A percentile compares a stretch with the other conserved stretches of the same genome.
These are phyloP conservation scores for Globisporangium cystogenes DNA, from an alignment of 352 stramenopile species.

Conservation along the genomic window DNA sequence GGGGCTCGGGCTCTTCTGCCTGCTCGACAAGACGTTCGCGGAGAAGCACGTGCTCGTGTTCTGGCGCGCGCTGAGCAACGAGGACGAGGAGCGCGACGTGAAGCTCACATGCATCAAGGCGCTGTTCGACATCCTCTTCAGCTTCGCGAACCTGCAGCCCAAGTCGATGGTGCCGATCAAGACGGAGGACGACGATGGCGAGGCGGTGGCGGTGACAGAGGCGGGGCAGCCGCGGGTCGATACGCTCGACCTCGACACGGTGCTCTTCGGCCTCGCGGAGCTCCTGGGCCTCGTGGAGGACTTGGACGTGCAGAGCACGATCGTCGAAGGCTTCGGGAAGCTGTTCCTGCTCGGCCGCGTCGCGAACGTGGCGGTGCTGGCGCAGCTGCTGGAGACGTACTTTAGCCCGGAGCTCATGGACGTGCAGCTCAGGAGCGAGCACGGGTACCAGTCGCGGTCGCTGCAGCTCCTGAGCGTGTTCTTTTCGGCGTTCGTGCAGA, in stretches of 20 bases:
- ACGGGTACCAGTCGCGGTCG: slow-evolving; percentile 55
- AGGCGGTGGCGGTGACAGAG: too few relatives aligned
- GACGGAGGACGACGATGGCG: slow-evolving; percentile 21
- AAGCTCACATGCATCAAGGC: slow-evolving; percentile 73
- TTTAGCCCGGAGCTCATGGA: slow-evolving; percentile 58
- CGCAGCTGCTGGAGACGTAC: slow-evolving; percentile 65
- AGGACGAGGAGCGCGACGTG: slow-evolving; percentile 70
- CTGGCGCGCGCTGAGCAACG: slow-evolving; percentile 72
- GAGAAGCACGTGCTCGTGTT: slow-evolving; percentile 72
- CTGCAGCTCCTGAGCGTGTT: slow-evolving; percentile 74
- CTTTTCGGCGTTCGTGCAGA: slow-evolving; percentile 60
- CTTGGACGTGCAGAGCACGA: slow-evolving; percentile 62
- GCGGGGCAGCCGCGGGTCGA: too few relatives aligned
- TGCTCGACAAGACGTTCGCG: slow-evolving; percentile 66
- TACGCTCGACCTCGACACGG: slow-evolving; percentile 46
- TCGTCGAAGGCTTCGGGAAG: slow-evolving; percentile 74
- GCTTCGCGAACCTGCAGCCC: slow-evolving; percentile 49
- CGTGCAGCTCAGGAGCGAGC: slow-evolving; percentile 42
- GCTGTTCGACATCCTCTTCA: slow-evolving; percentile 66
- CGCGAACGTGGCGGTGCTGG: slow-evolving; percentile 48
- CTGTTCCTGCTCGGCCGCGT: slow-evolving; percentile 73
- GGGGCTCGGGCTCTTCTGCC: slow-evolving; percentile 61
- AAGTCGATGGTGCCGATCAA: slow-evolving; percentile 36
- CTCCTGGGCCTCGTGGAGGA: slow-evolving; percentile 43
- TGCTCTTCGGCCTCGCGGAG: slow-evolving; percentile 53